Percentiles rank a stretch among this genome's conserved stretches.
phyloP scores from a whole-genome alignment of 768 basidiomycete species.

The Lactifluus pinguis region DNA sequence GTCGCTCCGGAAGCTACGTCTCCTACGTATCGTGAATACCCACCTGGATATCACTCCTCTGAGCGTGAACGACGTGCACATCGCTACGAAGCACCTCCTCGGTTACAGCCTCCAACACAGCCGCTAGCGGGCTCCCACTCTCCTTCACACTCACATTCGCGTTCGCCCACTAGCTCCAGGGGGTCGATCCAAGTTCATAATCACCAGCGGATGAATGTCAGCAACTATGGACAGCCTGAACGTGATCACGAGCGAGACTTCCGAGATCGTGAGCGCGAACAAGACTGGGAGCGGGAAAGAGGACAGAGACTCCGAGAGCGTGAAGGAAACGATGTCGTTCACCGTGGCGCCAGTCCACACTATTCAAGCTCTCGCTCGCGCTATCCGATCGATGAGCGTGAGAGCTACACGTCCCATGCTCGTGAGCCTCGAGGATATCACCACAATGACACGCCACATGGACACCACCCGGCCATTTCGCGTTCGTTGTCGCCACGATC shows the following conservation, averaged over 20 bases:
- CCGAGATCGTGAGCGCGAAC: slow-evolving; percentile 32
- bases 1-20: slow-evolving; percentile 16
- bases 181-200: slow-evolving; percentile 39
- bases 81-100: slow-evolving; percentile 3
- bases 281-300: slow-evolving; percentile 23
- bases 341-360: slow-evolving; percentile 1
- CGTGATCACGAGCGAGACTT: slow-evolving; percentile 41
- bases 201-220: slow-evolving; percentile 57
- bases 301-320: slow-evolving; percentile 32
- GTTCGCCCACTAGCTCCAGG: slow-evolving; percentile 28
- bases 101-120: slow-evolving; percentile 28
- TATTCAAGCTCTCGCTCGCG: slow-evolving; percentile 21
- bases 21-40: slow-evolving; percentile 15
- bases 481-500: slow-evolving; percentile 16
- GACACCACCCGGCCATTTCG: slow-evolving; percentile 10
- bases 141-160: slow-evolving; percentile 41
- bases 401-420: slow-evolving; percentile 11
- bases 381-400: slow-evolving; percentile 20
- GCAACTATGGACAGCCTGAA: slow-evolving; percentile 35
- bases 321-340: slow-evolving; percentile 1
- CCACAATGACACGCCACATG: slow-evolving; percentile 11
- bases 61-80: slow-evolving; percentile 12
- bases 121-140: slow-evolving; percentile 24
- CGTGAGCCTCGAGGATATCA: slow-evolving; percentile 14
- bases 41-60: slow-evolving; percentile 2